phyloP scores from a whole-genome alignment of 164 flowering plant species.

The Vitis cinerea region DNA sequence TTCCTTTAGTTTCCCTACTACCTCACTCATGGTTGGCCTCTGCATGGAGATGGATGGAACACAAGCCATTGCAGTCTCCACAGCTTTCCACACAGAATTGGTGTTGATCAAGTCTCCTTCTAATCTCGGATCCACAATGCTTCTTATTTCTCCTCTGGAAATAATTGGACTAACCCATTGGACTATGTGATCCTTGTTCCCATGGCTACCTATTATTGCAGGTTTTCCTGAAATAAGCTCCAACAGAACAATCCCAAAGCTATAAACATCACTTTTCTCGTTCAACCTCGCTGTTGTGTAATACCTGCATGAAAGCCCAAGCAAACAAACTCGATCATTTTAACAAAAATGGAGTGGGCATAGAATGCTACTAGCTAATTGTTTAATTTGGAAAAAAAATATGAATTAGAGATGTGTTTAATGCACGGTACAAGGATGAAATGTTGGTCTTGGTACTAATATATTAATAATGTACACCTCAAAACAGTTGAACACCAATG shows the following conservation, averaged over 20 bases:
- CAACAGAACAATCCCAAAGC: slow-evolving; percentile 53
- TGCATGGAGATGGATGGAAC: slow-evolving; percentile 9
- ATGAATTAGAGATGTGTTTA: too few species aligned
- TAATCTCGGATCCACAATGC: slow-evolving; percentile 37
- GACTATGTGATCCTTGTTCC: slow-evolving; percentile 18
- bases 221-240: slow-evolving; percentile 45
- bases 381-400: too few species aligned
- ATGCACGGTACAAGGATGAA: too few species aligned
- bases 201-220: slow-evolving; percentile 14
- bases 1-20: slow-evolving; percentile 25
- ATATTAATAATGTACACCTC: too few species aligned
- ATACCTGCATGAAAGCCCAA: slow-evolving; percentile 28
- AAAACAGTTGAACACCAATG: too few species aligned
- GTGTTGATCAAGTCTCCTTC: slow-evolving; percentile 16
- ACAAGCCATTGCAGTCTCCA: slow-evolving; percentile 49
- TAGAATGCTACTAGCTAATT: too few species aligned
- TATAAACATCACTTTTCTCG: slow-evolving; percentile 49
- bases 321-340: neutral
- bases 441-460: too few species aligned
- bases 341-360: too few species aligned
- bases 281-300: too few species aligned
- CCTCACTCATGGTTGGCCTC: slow-evolving; percentile 41
- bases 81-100: slow-evolving; percentile 40
- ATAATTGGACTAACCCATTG: slow-evolving; percentile 32
- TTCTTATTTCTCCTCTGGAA: slow-evolving; percentile 33